Evolutionary conservation across 305 asterid species (phyloP).

Genomic region (Rubia peregrina): DNA sequence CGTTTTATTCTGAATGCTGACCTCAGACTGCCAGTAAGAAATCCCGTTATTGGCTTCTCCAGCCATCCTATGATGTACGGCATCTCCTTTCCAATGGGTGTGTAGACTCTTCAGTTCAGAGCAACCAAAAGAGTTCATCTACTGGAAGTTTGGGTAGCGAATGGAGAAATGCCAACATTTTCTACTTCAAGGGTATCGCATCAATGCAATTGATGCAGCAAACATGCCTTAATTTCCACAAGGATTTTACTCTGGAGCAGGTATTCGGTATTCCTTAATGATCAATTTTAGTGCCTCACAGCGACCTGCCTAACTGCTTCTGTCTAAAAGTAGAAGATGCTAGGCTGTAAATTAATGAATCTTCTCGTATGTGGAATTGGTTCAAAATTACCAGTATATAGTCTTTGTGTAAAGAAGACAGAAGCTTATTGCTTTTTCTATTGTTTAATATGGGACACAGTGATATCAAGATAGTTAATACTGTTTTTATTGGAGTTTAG

Average conservation of each 20-base stretch:
- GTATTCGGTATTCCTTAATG: slow-evolving; percentile 50
- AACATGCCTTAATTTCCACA: slow-evolving; percentile 60
- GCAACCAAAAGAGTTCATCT: slow-evolving; percentile 29
- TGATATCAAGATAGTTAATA: background rate
- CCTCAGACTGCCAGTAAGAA: slow-evolving; percentile 23
- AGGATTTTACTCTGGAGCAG: slow-evolving; percentile 76
- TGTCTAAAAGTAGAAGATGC: background rate
- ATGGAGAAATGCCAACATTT: slow-evolving; percentile 65
- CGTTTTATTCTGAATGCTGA: background rate
- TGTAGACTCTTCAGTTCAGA: slow-evolving; percentile 20
- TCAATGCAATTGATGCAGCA: slow-evolving; percentile 56
- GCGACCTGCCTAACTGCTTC: background rate
- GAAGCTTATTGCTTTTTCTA: background rate
- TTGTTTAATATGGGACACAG: background rate
- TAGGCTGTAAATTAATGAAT: background rate
- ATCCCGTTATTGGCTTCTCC: slow-evolving; percentile 65
- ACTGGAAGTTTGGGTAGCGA: slow-evolving; percentile 25
- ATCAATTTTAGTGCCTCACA: slow-evolving; percentile 1
- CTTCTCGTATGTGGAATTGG: background rate
- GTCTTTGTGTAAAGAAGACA: no score
- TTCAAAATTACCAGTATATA: no score
- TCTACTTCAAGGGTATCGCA: slow-evolving; percentile 82
- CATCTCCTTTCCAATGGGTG: slow-evolving; percentile 53
- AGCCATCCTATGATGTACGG: slow-evolving; percentile 68
- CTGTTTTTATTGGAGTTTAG: background rate